Evolutionary conservation across 1,284 basidiomycete genomes (phyloP).

Genomic region (Vanrija sp.): DNA sequence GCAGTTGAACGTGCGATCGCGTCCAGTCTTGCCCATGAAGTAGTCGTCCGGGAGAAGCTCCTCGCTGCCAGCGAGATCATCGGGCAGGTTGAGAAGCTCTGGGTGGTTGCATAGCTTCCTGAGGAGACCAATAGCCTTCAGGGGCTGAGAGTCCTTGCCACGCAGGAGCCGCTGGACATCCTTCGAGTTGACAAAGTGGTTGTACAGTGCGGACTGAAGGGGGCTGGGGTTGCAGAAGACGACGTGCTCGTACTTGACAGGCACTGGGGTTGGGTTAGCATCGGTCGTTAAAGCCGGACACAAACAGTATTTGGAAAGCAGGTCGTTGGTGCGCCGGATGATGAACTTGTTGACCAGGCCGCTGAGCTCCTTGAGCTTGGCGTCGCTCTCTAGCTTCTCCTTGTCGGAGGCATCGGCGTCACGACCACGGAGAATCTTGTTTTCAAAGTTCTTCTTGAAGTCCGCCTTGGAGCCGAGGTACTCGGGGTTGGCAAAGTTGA

Average conservation of each 20-base stretch:
- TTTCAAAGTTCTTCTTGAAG: conserved; percentile 96
- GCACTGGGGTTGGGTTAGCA: conserved; percentile 59
- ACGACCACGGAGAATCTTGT: conserved; percentile 86
- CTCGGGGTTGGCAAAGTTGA: conserved; percentile 96
- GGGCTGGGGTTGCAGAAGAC: conserved; percentile 90
- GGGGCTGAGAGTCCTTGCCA: conserved; percentile 86
- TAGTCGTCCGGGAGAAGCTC: conserved; percentile 77
- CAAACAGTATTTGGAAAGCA: conserved; percentile 93
- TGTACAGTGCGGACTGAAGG: conserved; percentile 85
- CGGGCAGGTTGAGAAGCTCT: conserved; percentile 80
- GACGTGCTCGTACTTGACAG: conserved; percentile 98
- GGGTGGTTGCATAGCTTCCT: conserved; percentile 99
- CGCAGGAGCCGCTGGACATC: conserved; percentile 88
- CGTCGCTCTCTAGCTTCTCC: conserved; percentile 77
- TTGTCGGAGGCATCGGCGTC: conserved; percentile 84
- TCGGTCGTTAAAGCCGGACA: conserved; percentile 18
- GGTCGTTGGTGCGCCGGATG: conserved; percentile 93
- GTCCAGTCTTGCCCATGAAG: conserved; percentile 28
- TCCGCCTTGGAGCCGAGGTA: conserved; percentile 88
- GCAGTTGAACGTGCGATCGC: conserved; percentile 62
- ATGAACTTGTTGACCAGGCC: conserved; percentile 91
- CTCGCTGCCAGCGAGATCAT: conserved; percentile 82
- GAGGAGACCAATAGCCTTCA: conserved; percentile 94
- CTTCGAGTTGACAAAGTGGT: conserved; percentile 88
- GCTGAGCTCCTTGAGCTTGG: conserved; percentile 91